A percentile compares a stretch with the other conserved stretches of the same genome.
Conservation (phyloP, 2,329 filamentous ascomycete species). For the Zasmidium cellare region DNA sequence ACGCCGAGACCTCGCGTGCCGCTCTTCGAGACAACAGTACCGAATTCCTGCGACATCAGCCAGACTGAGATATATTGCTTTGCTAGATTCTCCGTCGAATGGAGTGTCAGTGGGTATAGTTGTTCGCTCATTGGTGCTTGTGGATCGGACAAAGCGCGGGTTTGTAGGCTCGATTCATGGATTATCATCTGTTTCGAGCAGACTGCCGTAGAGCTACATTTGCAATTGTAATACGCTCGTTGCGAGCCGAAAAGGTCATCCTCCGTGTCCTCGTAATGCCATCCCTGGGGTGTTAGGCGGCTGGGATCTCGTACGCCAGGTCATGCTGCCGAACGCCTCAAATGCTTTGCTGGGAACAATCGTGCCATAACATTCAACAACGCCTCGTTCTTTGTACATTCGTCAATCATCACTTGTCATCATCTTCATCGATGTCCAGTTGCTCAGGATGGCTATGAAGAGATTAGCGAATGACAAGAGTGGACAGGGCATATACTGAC, state of each 20-base stretch:
- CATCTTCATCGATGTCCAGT: conserved; percentile 42
- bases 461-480: conserved; percentile 14
- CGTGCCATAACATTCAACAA: not conserved
- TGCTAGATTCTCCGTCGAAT: not conserved
- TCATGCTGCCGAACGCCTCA: conserved; percentile 8
- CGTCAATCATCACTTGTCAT: conserved; percentile 34
- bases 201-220: conserved; percentile 3
- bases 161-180: not conserved
- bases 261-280: not conserved
- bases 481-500: conserved; percentile 47
- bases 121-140: not conserved
- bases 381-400: conserved; percentile 5
- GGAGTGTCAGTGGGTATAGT: not conserved
- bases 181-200: conserved; percentile 1
- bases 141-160: not conserved
- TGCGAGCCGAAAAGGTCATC: not conserved
- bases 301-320: not conserved
- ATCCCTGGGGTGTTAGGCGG: not conserved
- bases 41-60: conserved; percentile 6
- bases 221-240: not conserved
- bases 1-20: conserved; percentile 4
- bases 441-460: conserved; percentile 42
- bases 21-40: not conserved
- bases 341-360: not conserved
- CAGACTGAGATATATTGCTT: conserved; percentile 4